Base-by-base conservation (phyloP, 352 stramenopile genomes). In the Globisporangium yorkense region DNA sequence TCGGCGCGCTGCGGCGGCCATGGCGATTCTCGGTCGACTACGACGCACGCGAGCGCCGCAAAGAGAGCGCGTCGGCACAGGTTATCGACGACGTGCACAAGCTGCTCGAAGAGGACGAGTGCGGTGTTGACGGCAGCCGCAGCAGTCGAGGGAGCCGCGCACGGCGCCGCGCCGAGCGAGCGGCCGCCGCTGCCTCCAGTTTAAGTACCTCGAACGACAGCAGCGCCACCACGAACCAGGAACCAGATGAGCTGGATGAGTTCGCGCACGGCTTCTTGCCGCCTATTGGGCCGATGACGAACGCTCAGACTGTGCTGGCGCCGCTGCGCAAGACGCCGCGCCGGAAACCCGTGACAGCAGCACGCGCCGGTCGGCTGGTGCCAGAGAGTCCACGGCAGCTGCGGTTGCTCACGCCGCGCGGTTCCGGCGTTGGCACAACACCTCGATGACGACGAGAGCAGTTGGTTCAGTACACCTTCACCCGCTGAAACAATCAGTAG, bases 1-100 rank as follows among this genome's bases (percentile, higher is more conserved):
- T 84, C 5, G 70, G 67, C 16, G 31, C 37, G 7, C 49, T 57
- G 21, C 61, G 59, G 35, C 72, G 70, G 0, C 66, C 75, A 5
- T 94, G 85, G 80, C 72, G 77, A 33, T 91, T 94, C 56, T 56
- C 60, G 0, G 79, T 91, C 51, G 85, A 93, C 68, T 93, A 87
- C 50, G 68, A 87, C 54, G 70, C 79, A 31, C 77, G 77, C 16
- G 80, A 90, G 62, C 79, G 80, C 24, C 74, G 78, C 54, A 89
- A 88, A 59, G 80, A 90, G 56, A 62, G 59, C 18, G 67, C 71
- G 15, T 78, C 77, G 7, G 74, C 75, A 31, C 63, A 68, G 0
- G 74, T 89, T 31, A 77, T 89, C 44, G 70, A 89, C 44, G 72
- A 89, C 41, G 72, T 88, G 5, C 77, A 84, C 44, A 50, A 63